Conservation (phyloP, 202 grass and related monocot genomes). For the Hordeum pubiflorum region DNA sequence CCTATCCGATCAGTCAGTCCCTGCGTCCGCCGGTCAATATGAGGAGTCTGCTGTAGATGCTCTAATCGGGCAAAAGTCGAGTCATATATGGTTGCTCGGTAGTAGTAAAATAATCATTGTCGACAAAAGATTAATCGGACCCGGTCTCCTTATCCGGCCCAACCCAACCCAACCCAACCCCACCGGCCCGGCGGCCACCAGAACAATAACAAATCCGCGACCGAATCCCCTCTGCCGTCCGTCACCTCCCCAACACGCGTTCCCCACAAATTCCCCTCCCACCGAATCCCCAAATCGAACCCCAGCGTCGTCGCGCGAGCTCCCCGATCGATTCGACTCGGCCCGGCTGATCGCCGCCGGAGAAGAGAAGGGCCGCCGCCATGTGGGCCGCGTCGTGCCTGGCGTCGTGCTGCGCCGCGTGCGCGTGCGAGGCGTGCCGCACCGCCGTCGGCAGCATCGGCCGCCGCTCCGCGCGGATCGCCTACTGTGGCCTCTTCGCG, state of each 20-base stretch:
- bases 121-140: background rate
- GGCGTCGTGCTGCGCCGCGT: constrained; percentile 94
- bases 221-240: background rate
- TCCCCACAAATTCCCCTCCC: constrained; percentile 18
- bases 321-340: background rate
- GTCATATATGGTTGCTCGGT: background rate
- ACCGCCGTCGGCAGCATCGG: constrained; percentile 92
- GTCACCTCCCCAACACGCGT: constrained; percentile 21
- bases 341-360: background rate
- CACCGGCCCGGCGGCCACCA: background rate
- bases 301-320: background rate
- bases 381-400: constrained; percentile 99
- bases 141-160: constrained; percentile 24
- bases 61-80: too few species aligned
- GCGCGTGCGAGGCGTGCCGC: constrained; percentile 97
- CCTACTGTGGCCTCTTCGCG: constrained; percentile 93
- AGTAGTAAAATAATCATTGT: background rate
- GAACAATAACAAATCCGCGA: background rate
- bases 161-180: background rate
- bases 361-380: background rate
- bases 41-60: too few species aligned
- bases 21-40: too few species aligned
- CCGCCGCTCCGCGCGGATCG: constrained; percentile 94
- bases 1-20: too few species aligned
- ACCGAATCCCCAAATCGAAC: constrained; percentile 25